These are phyloP conservation scores for Eutrema yunnanense DNA, from an alignment of 345 rosid genomes.

Conservation along the genomic window DNA sequence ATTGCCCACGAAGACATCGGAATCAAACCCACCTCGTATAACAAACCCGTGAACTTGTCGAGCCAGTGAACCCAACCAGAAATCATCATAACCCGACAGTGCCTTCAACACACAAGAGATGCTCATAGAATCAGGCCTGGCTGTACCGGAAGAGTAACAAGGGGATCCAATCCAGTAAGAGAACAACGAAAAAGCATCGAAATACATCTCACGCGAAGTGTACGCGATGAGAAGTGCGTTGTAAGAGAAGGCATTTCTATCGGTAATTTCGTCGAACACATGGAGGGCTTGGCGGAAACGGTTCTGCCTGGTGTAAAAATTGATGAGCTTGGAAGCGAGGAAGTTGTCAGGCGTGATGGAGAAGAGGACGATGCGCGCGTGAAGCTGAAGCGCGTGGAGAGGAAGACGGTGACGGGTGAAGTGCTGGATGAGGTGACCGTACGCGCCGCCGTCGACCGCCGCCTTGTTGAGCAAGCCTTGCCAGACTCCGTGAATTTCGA, in stretches of 20 bases:
- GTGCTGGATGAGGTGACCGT: slow-evolving; percentile 56
- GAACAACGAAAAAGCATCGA: slow-evolving; percentile 46
- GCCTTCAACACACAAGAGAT: slow-evolving; percentile 61
- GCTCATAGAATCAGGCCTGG: slow-evolving; percentile 50
- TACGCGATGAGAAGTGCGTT: slow-evolving; percentile 73
- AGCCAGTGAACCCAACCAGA: slow-evolving; percentile 34
- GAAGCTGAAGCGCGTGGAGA: slow-evolving; percentile 72
- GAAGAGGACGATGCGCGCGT: slow-evolving; percentile 51
- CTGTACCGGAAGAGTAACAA: slow-evolving; percentile 13
- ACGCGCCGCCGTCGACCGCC: slow-evolving; percentile 49
- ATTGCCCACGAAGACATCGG: slow-evolving; percentile 54
- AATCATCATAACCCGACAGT: slow-evolving; percentile 28
- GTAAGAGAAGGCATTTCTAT: slow-evolving; percentile 50
- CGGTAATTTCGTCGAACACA: slow-evolving; percentile 66
- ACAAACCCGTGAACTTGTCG: slow-evolving; percentile 56
- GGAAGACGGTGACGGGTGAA: slow-evolving; percentile 47
- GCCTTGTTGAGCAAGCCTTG: slow-evolving; percentile 21
- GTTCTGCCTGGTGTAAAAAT: slow-evolving; percentile 40
- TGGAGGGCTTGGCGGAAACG: slow-evolving; percentile 42
- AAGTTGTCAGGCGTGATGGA: slow-evolving; percentile 57
- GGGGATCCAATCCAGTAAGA: slow-evolving; percentile 28
- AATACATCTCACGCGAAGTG: slow-evolving; percentile 44
- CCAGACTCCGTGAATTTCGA: slow-evolving; percentile 34
- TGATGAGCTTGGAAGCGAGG: slow-evolving; percentile 69
- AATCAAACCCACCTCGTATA: slow-evolving; percentile 42